These are phyloP conservation scores for Sechiopsis laciniata DNA, from an alignment of 306 rosid species.

Conservation along the genomic window DNA sequence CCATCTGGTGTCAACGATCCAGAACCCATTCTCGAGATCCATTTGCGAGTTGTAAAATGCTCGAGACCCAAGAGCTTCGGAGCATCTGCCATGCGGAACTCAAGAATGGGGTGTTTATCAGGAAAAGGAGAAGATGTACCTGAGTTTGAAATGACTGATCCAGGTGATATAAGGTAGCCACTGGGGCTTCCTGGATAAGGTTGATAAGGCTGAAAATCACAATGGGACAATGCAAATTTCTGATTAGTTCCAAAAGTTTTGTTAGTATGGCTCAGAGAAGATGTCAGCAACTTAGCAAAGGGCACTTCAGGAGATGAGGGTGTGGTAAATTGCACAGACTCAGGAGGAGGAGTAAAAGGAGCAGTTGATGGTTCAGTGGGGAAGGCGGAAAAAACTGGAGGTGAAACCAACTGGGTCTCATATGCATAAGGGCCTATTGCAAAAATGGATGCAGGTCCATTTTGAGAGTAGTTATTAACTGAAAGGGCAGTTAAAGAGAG, in stretches of 20 bases:
- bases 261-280: conserved; percentile 65
- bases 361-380: conserved; percentile 95
- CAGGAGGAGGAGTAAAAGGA: conserved; percentile 89
- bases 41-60: conserved; percentile 59
- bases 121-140: conserved; percentile 92
- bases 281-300: conserved; percentile 85
- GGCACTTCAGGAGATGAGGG: conserved; percentile 99
- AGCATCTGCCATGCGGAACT: conserved; percentile 65
- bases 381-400: conserved; percentile 86
- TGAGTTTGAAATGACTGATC: conserved; percentile 82
- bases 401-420: conserved; percentile 92
- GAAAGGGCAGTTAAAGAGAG: conserved; percentile 68
- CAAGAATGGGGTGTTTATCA: conserved; percentile 62
- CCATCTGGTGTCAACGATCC: conserved; percentile 94
- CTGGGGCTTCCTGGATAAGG: conserved; percentile 92
- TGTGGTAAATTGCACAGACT: conserved; percentile 84
- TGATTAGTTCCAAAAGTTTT: conserved; percentile 48
- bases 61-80: conserved; percentile 75
- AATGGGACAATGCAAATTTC: conserved; percentile 63
- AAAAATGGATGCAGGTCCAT: conserved; percentile 77
- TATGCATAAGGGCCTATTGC: conserved; percentile 91
- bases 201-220: conserved; percentile 82
- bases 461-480: conserved; percentile 58
- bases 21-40: conserved; percentile 83
- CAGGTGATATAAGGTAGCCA: conserved; percentile 82